A percentile compares a stretch with the other conserved stretches of the same genome.
Conservation (phyloP, 2,329 filamentous ascomycete species). For the Claviceps pusilla region DNA sequence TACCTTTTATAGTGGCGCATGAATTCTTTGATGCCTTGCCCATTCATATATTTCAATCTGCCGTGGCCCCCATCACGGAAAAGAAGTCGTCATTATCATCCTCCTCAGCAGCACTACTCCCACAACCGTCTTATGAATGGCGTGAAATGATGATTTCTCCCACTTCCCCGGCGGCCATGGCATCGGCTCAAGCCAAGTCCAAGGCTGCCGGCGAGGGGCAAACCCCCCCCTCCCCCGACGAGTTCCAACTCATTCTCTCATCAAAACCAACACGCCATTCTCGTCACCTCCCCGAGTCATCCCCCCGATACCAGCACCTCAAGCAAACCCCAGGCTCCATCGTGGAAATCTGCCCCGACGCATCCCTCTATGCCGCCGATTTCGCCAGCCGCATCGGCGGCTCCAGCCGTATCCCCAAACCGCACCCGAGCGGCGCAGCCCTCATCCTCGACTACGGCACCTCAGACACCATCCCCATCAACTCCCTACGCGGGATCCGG, state of each 20-base stretch:
- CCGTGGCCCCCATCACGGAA: slow-evolving; percentile 24
- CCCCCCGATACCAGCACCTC: slow-evolving; percentile 61
- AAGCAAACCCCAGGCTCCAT: slow-evolving; percentile 52
- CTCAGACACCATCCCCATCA: slow-evolving; percentile 59
- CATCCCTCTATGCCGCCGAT: slow-evolving; percentile 61
- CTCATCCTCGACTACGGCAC: slow-evolving; percentile 95
- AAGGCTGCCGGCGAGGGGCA: slow-evolving; percentile 29
- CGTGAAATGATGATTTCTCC: slow-evolving; percentile 67
- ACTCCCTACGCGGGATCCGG: slow-evolving; percentile 80
- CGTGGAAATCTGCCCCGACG: slow-evolving; percentile 84
- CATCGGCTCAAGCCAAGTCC: slow-evolving; percentile 38
- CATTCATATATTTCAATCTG: slow-evolving; percentile 84
- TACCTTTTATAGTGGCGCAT: slow-evolving; percentile 87
- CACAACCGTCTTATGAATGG: slow-evolving; percentile 42
- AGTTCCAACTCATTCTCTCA: slow-evolving; percentile 77
- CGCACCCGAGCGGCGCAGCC: slow-evolving; percentile 61
- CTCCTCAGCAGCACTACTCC: background rate
- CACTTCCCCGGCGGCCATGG: slow-evolving; percentile 39
- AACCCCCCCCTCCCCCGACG: slow-evolving; percentile 38
- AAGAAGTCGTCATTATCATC: slow-evolving; percentile 12
- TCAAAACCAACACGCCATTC: slow-evolving; percentile 66
- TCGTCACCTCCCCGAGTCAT: slow-evolving; percentile 69
- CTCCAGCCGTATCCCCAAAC: slow-evolving; percentile 36
- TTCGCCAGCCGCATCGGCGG: slow-evolving; percentile 79
- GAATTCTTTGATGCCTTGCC: slow-evolving; percentile 98